Conservation (phyloP, 495 filamentous ascomycete genomes). For the Corynascus novoguineensis region DNA sequence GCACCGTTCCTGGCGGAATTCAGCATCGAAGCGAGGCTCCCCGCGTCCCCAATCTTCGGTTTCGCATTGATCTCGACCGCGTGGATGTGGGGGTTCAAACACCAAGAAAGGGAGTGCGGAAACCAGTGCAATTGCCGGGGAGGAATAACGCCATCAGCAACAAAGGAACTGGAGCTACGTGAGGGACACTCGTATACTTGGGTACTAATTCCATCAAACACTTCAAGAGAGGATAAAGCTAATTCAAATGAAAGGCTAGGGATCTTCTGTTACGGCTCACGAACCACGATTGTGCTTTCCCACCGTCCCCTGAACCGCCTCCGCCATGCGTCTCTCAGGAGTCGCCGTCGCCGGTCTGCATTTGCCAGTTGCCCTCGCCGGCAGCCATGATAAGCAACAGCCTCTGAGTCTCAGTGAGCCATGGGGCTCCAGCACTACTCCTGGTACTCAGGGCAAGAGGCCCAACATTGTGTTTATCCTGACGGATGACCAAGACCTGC, state of each 20-base stretch:
- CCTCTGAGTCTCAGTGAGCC: constrained; percentile 1
- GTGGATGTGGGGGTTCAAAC: neutral
- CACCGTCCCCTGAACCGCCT: neutral
- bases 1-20: neutral
- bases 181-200: too few relatives aligned
- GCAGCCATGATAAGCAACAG: constrained; percentile 1
- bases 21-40: neutral
- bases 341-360: constrained; percentile 18
- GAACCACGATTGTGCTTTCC: neutral
- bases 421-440: neutral
- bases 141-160: constrained; percentile 24
- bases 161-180: neutral
- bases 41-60: neutral
- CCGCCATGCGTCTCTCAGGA: constrained; percentile 17
- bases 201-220: too few relatives aligned
- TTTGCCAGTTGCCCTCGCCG: constrained; percentile 9
- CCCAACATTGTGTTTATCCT: constrained; percentile 62
- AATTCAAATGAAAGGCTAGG: too few relatives aligned
- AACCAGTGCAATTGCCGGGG: constrained; percentile 19
- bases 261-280: neutral
- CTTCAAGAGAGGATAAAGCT: too few relatives aligned
- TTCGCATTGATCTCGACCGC: neutral
- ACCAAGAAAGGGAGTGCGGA: neutral
- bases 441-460: constrained; percentile 6
- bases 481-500: constrained; percentile 61